phyloP scores from a whole-genome alignment of 805 yeast species.

The Yamadazyma philogaea region DNA sequence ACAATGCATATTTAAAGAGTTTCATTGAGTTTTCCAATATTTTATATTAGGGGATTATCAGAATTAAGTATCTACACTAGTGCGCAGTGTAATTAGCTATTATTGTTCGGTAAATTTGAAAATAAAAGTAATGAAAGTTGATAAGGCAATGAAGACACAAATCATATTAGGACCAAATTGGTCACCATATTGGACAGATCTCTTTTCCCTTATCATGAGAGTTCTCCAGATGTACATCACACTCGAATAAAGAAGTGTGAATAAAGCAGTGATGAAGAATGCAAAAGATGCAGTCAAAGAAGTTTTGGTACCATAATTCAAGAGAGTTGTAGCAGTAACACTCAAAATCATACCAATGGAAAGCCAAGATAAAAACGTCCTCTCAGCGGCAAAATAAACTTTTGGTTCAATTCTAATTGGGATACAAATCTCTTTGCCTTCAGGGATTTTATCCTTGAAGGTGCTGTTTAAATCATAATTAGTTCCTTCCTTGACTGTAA shows the following conservation, averaged over 20 bases:
- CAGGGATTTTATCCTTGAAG: slow-evolving; percentile 65
- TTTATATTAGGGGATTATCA: background rate
- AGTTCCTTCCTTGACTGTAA: slow-evolving; percentile 43
- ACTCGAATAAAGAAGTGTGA: slow-evolving; percentile 70
- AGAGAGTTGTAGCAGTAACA: slow-evolving; percentile 81
- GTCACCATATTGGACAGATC: slow-evolving; percentile 83
- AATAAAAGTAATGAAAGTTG: slow-evolving; percentile 61
- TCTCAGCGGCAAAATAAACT: slow-evolving; percentile 97
- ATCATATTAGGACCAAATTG: slow-evolving; percentile 81
- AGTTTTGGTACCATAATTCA: slow-evolving; percentile 75
- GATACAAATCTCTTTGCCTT: slow-evolving; percentile 84
- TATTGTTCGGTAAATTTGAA: slow-evolving; percentile 42
- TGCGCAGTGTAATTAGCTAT: slow-evolving; percentile 19
- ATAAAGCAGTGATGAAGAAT: slow-evolving; percentile 76
- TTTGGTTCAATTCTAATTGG: slow-evolving; percentile 98
- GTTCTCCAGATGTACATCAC: slow-evolving; percentile 79
- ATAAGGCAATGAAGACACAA: slow-evolving; percentile 68
- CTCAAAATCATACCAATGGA: slow-evolving; percentile 86
- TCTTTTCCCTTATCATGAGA: slow-evolving; percentile 73
- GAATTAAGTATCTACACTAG: slow-evolving; percentile 39
- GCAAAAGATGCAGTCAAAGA: slow-evolving; percentile 82
- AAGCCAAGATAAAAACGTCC: slow-evolving; percentile 92
- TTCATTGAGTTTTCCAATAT: background rate
- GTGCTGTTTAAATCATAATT: slow-evolving; percentile 42
- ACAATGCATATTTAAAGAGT: background rate